Conservation (phyloP, 352 stramenopile species). For the Plasmopara muralis region DNA sequence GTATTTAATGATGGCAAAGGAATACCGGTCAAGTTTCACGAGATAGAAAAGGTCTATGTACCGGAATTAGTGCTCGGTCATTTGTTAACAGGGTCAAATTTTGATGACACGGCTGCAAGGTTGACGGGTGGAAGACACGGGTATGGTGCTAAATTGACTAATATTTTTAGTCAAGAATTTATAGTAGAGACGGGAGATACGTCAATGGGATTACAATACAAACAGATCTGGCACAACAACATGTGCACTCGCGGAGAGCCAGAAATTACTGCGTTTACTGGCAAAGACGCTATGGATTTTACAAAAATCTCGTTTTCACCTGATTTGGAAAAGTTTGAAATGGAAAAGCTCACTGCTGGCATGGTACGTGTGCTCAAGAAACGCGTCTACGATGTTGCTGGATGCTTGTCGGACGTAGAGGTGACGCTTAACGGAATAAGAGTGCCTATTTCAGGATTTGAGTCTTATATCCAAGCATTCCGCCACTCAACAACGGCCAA, state of each 20-base stretch:
- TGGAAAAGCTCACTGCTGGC: conserved; percentile 90
- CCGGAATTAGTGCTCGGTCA: conserved; percentile 98
- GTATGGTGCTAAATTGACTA: conserved; percentile 97
- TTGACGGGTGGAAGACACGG: conserved; percentile 95
- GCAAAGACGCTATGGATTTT: conserved; percentile 84
- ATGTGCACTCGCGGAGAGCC: conserved; percentile 91
- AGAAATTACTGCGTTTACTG: conserved; percentile 68
- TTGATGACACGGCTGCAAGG: conserved; percentile 96
- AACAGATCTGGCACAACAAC: conserved; percentile 95
- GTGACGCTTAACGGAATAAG: conserved; percentile 91
- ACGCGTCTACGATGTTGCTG: conserved; percentile 98
- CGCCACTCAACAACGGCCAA: conserved; percentile 42
- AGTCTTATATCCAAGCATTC: conserved; percentile 94
- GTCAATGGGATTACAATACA: conserved; percentile 65
- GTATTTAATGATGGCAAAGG: conserved; percentile 98
- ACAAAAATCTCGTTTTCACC: conserved; percentile 97
- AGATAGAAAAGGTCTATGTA: conserved; percentile 97
- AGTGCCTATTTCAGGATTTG: conserved; percentile 91
- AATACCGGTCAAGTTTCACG: conserved; percentile 97
- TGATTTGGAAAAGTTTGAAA: conserved; percentile 95
- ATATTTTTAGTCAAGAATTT: conserved; percentile 99
- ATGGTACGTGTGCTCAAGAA: conserved; percentile 93
- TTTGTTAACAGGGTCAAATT: conserved; percentile 98
- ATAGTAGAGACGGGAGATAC: conserved; percentile 97
- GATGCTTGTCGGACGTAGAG: conserved; percentile 88